Conservation (phyloP, 2,329 filamentous ascomycete genomes). For the Fusarium oxysporum region DNA sequence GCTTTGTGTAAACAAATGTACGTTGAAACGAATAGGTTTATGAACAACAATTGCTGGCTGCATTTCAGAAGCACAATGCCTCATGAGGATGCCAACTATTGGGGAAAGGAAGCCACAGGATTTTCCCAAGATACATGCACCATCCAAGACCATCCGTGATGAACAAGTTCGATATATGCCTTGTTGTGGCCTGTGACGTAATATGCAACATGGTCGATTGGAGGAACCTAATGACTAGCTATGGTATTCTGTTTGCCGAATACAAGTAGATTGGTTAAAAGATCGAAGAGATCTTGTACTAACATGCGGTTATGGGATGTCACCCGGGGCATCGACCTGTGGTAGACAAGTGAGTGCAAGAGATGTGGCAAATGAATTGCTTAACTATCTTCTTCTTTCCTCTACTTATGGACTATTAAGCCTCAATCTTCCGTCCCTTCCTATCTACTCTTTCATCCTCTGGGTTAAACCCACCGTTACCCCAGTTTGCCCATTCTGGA, state of each 20-base stretch:
- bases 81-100: neutral
- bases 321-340: neutral
- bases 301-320: neutral
- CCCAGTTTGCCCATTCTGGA: slow-evolving; percentile 95
- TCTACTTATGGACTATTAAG: slow-evolving; percentile 25
- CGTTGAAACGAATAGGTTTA: slow-evolving; percentile 50
- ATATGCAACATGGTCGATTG: neutral
- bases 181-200: neutral
- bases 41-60: slow-evolving; percentile 49
- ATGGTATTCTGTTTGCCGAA: neutral
- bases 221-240: neutral
- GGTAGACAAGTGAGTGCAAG: neutral
- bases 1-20: slow-evolving; percentile 57
- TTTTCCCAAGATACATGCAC: neutral
- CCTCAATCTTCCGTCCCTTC: slow-evolving; percentile 78
- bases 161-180: neutral
- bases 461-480: slow-evolving; percentile 93
- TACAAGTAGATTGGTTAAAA: neutral
- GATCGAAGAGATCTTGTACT: neutral
- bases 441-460: slow-evolving; percentile 87
- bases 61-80: slow-evolving; percentile 47
- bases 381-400: neutral
- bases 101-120: neutral
- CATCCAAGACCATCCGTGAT: neutral
- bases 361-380: neutral